phyloP scores from a whole-genome alignment of 345 rosid genomes.

The Anacardium occidentale region DNA sequence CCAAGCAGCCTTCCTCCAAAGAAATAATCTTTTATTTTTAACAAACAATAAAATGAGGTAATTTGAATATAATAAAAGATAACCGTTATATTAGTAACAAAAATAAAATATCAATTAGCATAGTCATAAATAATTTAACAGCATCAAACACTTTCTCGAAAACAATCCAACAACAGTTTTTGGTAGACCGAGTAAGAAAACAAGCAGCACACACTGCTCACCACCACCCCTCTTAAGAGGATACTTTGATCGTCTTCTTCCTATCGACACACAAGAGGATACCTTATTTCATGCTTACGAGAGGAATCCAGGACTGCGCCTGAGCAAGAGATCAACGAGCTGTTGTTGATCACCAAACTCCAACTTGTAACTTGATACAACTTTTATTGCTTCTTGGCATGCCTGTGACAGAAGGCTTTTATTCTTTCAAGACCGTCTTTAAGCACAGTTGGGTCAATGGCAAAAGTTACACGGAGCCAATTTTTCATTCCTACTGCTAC shows the following conservation, averaged over 20 bases:
- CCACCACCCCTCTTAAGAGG: not conserved
- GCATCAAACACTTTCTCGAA: too few relatives aligned
- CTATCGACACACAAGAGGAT: not conserved
- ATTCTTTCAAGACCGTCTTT: conserved; percentile 65
- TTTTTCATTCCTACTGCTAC: not conserved
- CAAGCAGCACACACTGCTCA: not conserved
- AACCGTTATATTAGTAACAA: too few relatives aligned
- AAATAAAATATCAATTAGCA: too few relatives aligned
- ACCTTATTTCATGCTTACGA: not conserved
- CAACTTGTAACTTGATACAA: too few relatives aligned
- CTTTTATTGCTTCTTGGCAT: conserved; percentile 43
- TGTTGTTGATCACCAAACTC: too few relatives aligned
- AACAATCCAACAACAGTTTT: too few relatives aligned
- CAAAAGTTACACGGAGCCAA: not conserved
- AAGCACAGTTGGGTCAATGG: conserved; percentile 56
- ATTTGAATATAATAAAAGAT: too few relatives aligned
- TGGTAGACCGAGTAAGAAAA: not conserved
- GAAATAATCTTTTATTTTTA: too few relatives aligned
- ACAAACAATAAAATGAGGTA: too few relatives aligned
- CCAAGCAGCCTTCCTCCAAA: too few relatives aligned
- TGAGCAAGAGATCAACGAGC: not conserved
- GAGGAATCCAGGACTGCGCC: not conserved
- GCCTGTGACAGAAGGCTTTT: conserved; percentile 55
- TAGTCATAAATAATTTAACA: too few relatives aligned
- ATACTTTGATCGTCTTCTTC: not conserved